phyloP scores from a whole-genome alignment of 805 yeast species.

The Komagataella pseudopastoris region DNA sequence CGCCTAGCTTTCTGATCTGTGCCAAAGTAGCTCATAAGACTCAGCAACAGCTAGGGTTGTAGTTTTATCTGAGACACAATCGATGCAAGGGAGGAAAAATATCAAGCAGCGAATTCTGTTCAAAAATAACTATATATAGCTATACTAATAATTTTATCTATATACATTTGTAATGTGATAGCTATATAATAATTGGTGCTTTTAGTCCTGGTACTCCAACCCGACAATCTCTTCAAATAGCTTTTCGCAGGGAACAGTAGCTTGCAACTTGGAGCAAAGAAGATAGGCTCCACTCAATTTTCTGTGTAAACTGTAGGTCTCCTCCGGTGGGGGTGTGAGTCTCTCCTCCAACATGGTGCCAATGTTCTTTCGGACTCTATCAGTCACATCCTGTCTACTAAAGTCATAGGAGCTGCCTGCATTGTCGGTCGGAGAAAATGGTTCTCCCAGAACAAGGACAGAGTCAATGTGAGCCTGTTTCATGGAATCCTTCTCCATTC shows the following conservation, averaged over 20 bases:
- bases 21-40: background rate
- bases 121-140: too few relatives aligned
- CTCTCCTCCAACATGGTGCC: slow-evolving; percentile 85
- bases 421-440: slow-evolving; percentile 48
- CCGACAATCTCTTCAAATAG: slow-evolving; percentile 71
- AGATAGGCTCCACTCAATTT: slow-evolving; percentile 90
- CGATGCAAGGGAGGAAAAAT: background rate
- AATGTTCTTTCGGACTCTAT: slow-evolving; percentile 79
- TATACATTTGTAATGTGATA: background rate
- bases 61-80: background rate
- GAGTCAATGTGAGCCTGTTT: slow-evolving; percentile 86
- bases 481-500: slow-evolving; percentile 81
- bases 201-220: slow-evolving; percentile 6
- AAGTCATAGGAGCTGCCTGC: slow-evolving; percentile 53
- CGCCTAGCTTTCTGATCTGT: background rate
- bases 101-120: background rate
- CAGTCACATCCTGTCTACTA: slow-evolving; percentile 80
- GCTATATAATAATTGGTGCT: background rate
- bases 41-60: background rate
- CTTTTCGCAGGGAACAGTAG: slow-evolving; percentile 69
- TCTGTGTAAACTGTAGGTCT: slow-evolving; percentile 91
- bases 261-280: slow-evolving; percentile 74
- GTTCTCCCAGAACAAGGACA: slow-evolving; percentile 83
- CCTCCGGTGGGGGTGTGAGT: slow-evolving; percentile 95
- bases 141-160: background rate